Percentiles rank a stretch among this genome's conserved stretches.
phyloP scores from a whole-genome alignment of 495 filamentous ascomycete genomes.

The Thermothielavioides terrestris region DNA sequence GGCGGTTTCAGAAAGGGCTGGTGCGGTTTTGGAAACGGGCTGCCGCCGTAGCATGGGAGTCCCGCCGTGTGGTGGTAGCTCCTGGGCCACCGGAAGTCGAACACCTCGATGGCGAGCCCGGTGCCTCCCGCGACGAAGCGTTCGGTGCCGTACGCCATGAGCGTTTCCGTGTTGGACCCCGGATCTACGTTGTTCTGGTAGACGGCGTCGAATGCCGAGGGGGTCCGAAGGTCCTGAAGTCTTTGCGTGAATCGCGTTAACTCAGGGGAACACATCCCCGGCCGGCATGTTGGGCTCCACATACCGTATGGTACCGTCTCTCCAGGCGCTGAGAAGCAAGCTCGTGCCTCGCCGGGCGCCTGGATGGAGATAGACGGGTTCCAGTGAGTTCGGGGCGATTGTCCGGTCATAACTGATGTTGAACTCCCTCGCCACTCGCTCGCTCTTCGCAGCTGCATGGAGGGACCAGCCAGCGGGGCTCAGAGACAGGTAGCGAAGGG shows the following conservation, averaged over 20 bases:
- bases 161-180: constrained; percentile 28
- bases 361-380: constrained; percentile 27
- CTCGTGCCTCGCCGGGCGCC: constrained; percentile 23
- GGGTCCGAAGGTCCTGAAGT: constrained; percentile 37
- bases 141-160: constrained; percentile 36
- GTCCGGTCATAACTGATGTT: constrained; percentile 11
- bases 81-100: constrained; percentile 41
- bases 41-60: constrained; percentile 26
- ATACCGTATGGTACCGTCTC: constrained; percentile 35
- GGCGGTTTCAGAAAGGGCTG: constrained; percentile 25
- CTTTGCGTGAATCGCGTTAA: constrained; percentile 9
- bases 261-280: neutral
- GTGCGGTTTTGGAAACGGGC: constrained; percentile 29
- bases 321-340: constrained; percentile 39
- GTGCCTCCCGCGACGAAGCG: constrained; percentile 34
- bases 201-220: constrained; percentile 26
- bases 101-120: constrained; percentile 32
- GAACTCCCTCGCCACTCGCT: constrained; percentile 8
- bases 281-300: neutral
- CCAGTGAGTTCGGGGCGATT: constrained; percentile 27
- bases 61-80: constrained; percentile 36
- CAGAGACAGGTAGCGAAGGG: constrained; percentile 32
- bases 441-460: constrained; percentile 19
- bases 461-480: constrained; percentile 32
- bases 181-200: constrained; percentile 41